phyloP scores from a whole-genome alignment of 768 basidiomycete genomes.

The Daedalea quercina region DNA sequence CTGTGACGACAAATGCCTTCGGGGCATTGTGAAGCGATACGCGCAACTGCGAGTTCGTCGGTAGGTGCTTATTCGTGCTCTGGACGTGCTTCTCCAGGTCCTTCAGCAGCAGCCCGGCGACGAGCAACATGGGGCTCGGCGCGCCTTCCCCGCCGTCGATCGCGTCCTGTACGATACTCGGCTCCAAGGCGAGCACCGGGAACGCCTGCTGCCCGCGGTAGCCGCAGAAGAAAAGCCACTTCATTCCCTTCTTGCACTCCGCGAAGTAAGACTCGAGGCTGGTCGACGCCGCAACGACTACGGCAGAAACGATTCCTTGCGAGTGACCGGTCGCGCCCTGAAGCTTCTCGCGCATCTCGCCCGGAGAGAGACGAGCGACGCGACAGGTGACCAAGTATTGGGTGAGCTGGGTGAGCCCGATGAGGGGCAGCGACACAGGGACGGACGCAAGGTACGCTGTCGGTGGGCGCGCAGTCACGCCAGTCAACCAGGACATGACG shows the following conservation, averaged over 20 bases:
- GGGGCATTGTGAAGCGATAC: constrained; percentile 94
- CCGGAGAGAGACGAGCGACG: constrained; percentile 69
- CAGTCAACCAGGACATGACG: constrained; percentile 78
- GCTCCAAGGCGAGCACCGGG: constrained; percentile 87
- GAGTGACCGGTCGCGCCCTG: constrained; percentile 94
- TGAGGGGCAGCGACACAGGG: constrained; percentile 91
- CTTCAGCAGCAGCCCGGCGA: constrained; percentile 73
- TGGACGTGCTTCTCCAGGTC: constrained; percentile 76
- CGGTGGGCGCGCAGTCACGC: constrained; percentile 63
- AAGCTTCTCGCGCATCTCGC: constrained; percentile 68
- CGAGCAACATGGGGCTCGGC: constrained; percentile 90
- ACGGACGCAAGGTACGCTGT: constrained; percentile 86
- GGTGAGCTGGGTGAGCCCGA: constrained; percentile 91
- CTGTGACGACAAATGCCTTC: constrained; percentile 87
- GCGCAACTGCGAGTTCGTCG: constrained; percentile 67
- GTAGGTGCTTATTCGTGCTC: constrained; percentile 84
- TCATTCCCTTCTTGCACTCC: constrained; percentile 80
- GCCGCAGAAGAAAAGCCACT: constrained; percentile 91
- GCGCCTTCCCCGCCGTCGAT: constrained; percentile 90
- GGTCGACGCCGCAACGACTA: constrained; percentile 75
- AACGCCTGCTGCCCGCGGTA: constrained; percentile 92
- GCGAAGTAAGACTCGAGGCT: constrained; percentile 66
- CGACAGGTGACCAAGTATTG: constrained; percentile 85
- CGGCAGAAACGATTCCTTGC: constrained; percentile 94
- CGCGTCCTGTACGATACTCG: constrained; percentile 78